Evolutionary conservation across 371 early-diverging fungal genomes (phyloP).

Genomic region (Circinella umbellata): DNA sequence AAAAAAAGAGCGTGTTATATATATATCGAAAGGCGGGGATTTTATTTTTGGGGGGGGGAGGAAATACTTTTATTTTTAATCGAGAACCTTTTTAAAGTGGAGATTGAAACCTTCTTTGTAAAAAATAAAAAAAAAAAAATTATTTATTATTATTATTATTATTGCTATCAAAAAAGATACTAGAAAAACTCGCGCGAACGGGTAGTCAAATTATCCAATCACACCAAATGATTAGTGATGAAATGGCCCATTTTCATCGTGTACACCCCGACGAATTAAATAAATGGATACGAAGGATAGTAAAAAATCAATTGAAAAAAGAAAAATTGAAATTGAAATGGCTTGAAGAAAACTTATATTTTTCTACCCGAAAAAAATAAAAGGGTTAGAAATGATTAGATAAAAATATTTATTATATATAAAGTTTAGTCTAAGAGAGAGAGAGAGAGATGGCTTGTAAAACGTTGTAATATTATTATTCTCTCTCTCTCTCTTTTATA

Average conservation of each 20-base stretch:
- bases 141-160: too few species aligned
- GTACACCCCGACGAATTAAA: constrained; percentile 36
- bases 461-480: too few species aligned
- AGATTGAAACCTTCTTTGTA: constrained; percentile 15
- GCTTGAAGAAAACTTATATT: too few species aligned
- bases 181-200: constrained; percentile 35
- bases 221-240: constrained; percentile 51
- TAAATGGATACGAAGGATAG: constrained; percentile 16
- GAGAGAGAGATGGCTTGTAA: too few species aligned
- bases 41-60: constrained; percentile 7
- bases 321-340: constrained; percentile 27
- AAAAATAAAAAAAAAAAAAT: background rate
- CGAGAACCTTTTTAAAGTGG: constrained; percentile 8
- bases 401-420: too few species aligned
- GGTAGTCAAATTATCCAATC: constrained; percentile 45
- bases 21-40: too few species aligned
- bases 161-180: too few species aligned
- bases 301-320: constrained; percentile 16
- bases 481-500: too few species aligned
- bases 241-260: constrained; percentile 48
- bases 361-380: too few species aligned
- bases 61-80: background rate
- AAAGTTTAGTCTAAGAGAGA: too few species aligned
- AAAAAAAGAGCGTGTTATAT: too few species aligned
- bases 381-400: too few species aligned